phyloP scores from a whole-genome alignment of 768 basidiomycete species.

The Trametes punicea region DNA sequence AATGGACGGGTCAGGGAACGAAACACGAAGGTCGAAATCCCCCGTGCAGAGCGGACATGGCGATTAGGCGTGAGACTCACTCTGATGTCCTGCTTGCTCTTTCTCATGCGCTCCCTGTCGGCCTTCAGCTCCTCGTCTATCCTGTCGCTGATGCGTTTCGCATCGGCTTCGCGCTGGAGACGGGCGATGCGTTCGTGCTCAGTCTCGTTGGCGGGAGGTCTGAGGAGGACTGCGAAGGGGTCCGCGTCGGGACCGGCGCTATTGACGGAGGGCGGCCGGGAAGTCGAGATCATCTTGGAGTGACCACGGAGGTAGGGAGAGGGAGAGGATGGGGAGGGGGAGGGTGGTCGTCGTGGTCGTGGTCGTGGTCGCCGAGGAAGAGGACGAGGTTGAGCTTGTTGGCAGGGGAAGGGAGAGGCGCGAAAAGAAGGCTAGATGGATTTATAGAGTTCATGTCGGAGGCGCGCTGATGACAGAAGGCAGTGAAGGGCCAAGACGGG shows the following conservation, averaged over 20 bases:
- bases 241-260: constrained; percentile 51
- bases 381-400: constrained; percentile 24
- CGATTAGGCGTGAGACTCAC: constrained; percentile 33
- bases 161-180: constrained; percentile 66
- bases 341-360: constrained; percentile 3
- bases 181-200: constrained; percentile 59
- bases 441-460: constrained; percentile 20
- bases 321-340: constrained; percentile 18
- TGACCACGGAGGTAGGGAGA: constrained; percentile 19
- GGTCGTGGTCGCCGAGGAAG: background rate
- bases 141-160: constrained; percentile 70
- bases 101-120: constrained; percentile 64
- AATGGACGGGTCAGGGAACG: background rate
- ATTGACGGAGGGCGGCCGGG: constrained; percentile 70
- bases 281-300: constrained; percentile 39
- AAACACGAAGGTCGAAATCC: background rate
- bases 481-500: constrained; percentile 15
- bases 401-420: constrained; percentile 16
- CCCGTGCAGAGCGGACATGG: constrained; percentile 22
- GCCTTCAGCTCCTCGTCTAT: constrained; percentile 78
- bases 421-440: constrained; percentile 12
- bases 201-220: constrained; percentile 64
- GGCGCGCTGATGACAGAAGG: constrained; percentile 21
- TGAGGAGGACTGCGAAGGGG: constrained; percentile 64
- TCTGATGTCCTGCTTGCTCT: constrained; percentile 72